These are phyloP conservation scores for Periconia digitata DNA, from an alignment of 2,329 filamentous ascomycete species.

Conservation along the genomic window DNA sequence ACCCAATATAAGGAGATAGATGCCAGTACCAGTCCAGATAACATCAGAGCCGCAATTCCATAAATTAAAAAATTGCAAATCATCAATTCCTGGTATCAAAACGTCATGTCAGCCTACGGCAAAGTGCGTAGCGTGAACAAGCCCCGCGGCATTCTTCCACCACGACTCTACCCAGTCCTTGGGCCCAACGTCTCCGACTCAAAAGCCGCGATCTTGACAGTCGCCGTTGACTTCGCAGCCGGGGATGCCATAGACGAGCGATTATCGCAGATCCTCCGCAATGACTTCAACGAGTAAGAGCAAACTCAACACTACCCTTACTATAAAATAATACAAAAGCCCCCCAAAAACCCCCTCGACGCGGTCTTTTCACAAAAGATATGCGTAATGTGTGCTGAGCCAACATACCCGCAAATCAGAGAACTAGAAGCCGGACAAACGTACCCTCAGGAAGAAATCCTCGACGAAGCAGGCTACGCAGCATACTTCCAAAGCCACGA, in stretches of 20 bases:
- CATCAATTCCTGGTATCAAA: not conserved
- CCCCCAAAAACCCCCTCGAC: not conserved
- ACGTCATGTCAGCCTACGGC: slow-evolving; percentile 6
- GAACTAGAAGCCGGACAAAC: slow-evolving; percentile 7
- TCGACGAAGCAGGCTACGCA: slow-evolving; percentile 2
- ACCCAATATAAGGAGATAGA: not conserved
- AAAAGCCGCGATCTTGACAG: slow-evolving; percentile 6
- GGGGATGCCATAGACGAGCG: slow-evolving; percentile 5
- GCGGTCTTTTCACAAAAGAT: too few relatives aligned
- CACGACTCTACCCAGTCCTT: slow-evolving; percentile 9
- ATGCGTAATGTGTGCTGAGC: too few relatives aligned
- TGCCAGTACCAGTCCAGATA: not conserved
- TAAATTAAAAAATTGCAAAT: not conserved
- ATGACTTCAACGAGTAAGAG: slow-evolving; percentile 9
- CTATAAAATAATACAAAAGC: not conserved
- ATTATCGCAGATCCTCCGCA: slow-evolving; percentile 1
- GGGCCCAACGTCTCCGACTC: slow-evolving; percentile 1
- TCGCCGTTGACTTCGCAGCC: slow-evolving; percentile 7
- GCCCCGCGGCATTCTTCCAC: slow-evolving; percentile 5
- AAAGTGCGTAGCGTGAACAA: slow-evolving; percentile 8
- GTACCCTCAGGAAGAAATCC: slow-evolving; percentile 9
- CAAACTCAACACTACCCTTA: not conserved
- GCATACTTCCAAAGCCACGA: slow-evolving; percentile 8
- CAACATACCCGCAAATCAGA: not conserved
- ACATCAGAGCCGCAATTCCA: not conserved